phyloP scores from a whole-genome alignment of 2,329 filamentous ascomycete species.

The Fusarium setosum region DNA sequence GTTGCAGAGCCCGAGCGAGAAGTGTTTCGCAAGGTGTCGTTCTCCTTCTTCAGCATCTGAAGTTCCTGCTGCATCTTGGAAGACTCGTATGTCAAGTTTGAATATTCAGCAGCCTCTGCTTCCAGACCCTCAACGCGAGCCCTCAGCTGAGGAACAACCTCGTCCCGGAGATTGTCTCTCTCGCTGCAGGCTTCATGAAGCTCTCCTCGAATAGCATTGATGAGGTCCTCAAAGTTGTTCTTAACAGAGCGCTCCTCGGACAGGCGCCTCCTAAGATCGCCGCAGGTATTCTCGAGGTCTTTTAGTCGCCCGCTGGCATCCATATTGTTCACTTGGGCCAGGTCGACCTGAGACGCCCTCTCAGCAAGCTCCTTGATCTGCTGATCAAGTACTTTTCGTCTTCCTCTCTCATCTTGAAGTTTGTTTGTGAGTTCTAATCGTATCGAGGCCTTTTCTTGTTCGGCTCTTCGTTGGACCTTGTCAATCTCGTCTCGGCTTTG shows the following conservation, averaged over 20 bases:
- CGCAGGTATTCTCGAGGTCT: conserved; percentile 83
- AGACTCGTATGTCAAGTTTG: conserved; percentile 81
- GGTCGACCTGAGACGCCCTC: conserved; percentile 74
- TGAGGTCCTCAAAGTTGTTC: conserved; percentile 92
- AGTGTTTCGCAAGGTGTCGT: conserved; percentile 66
- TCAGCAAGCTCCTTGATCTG: conserved; percentile 87
- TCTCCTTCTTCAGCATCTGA: conserved; percentile 75
- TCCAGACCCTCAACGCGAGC: conserved; percentile 84
- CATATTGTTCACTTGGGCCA: conserved; percentile 65
- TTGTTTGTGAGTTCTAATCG: conserved; percentile 87
- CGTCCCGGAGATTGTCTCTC: conserved; percentile 90
- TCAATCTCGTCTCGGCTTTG: conserved; percentile 79
- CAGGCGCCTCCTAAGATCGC: conserved; percentile 84
- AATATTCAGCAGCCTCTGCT: conserved; percentile 76
- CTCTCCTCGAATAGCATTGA: conserved; percentile 85
- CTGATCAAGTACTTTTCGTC: conserved; percentile 80
- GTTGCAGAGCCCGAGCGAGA: conserved; percentile 34
- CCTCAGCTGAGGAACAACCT: conserved; percentile 83
- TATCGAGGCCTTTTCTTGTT: conserved; percentile 91
- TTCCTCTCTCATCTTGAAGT: conserved; percentile 85
- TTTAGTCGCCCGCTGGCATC: conserved; percentile 72
- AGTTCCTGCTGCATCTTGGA: conserved; percentile 90
- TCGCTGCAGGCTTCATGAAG: conserved; percentile 86
- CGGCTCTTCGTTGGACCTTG: conserved; percentile 82
- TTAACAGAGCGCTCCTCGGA: conserved; percentile 88